These are phyloP conservation scores for Xylariaceae sp. DNA, from an alignment of 2,329 filamentous ascomycete species.

Conservation along the genomic window DNA sequence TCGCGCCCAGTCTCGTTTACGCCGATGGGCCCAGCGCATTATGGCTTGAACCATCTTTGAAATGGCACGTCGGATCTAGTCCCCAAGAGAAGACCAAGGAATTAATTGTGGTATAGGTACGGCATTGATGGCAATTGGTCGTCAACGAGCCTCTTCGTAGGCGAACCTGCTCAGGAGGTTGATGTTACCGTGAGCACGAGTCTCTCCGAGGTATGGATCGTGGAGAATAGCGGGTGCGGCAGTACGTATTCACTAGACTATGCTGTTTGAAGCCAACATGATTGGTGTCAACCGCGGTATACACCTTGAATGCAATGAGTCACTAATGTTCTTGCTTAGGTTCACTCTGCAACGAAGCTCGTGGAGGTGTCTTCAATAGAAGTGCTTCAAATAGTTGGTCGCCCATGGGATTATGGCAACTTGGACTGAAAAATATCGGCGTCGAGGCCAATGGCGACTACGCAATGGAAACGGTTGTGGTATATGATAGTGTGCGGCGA, in stretches of 20 bases:
- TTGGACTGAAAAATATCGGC: constrained; percentile 65
- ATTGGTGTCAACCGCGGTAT: no score
- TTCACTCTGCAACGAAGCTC: constrained; percentile 57
- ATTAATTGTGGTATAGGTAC: constrained; percentile 39
- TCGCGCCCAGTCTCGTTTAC: constrained; percentile 34
- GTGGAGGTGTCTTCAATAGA: constrained; percentile 65
- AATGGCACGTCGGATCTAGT: constrained; percentile 37
- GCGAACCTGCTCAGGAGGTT: constrained; percentile 54
- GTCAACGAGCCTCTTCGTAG: constrained; percentile 63
- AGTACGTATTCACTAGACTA: constrained; percentile 47
- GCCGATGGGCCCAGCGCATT: constrained; percentile 35
- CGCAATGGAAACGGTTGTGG: constrained; percentile 58
- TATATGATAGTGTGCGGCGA: constrained; percentile 47
- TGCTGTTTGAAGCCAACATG: no score
- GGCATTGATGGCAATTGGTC: constrained; percentile 72
- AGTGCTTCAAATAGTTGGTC: constrained; percentile 63
- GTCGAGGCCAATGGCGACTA: constrained; percentile 68
- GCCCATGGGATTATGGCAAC: constrained; percentile 62
- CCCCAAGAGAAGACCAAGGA: constrained; percentile 2
- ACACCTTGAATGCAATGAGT: no score
- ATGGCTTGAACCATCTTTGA: constrained; percentile 42
- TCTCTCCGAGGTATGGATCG: constrained; percentile 73
- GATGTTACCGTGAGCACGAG: constrained; percentile 69
- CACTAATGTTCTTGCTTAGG: constrained; percentile 40
- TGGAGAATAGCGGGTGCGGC: constrained; percentile 63